Evolutionary conservation across 2,329 filamentous ascomycete genomes (phyloP).

Genomic region (Spiromastix sp.): DNA sequence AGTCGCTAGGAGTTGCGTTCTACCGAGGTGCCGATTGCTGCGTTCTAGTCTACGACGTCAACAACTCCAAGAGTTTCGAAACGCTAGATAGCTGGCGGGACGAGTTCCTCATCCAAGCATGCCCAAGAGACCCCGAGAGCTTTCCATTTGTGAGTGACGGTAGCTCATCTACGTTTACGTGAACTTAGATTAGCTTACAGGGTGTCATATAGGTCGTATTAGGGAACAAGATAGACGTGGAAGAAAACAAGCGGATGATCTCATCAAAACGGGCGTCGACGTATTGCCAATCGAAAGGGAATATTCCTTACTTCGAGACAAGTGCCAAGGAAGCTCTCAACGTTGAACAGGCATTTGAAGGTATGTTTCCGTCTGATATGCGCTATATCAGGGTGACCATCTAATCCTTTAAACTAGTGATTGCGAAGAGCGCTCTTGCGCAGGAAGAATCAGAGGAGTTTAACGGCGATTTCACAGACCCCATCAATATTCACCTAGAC

Average conservation of each 20-base stretch:
- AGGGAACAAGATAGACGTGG: constrained; percentile 98
- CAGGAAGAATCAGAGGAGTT: constrained; percentile 98
- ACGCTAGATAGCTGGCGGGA: constrained; percentile 97
- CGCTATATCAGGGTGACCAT: not conserved
- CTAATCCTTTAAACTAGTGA: constrained; percentile 49
- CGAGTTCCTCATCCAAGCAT: constrained; percentile 95
- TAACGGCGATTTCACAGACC: constrained; percentile 92
- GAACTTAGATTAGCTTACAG: constrained; percentile 7
- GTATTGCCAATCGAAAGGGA: constrained; percentile 94
- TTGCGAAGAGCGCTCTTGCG: constrained; percentile 86
- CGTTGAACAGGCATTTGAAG: constrained; percentile 79
- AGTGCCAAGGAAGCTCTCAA: constrained; percentile 98
- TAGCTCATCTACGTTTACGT: not conserved
- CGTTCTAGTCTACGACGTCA: constrained; percentile 98
- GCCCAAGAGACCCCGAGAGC: constrained; percentile 88
- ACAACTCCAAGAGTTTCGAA: constrained; percentile 98
- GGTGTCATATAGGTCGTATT: constrained; percentile 60
- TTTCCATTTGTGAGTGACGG: constrained; percentile 82
- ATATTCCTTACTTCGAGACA: constrained; percentile 98
- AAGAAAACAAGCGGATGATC: constrained; percentile 95
- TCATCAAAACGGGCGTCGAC: constrained; percentile 93
- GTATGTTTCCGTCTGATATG: constrained; percentile 31
- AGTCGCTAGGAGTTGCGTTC: constrained; percentile 98
- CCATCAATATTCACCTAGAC: constrained; percentile 96
- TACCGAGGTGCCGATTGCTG: constrained; percentile 99